Evolutionary conservation across 192 early-diverging fungal species (phyloP), one percentile per base, ranked within the genome.

Genomic region (Lobosporangium transversale): DNA sequence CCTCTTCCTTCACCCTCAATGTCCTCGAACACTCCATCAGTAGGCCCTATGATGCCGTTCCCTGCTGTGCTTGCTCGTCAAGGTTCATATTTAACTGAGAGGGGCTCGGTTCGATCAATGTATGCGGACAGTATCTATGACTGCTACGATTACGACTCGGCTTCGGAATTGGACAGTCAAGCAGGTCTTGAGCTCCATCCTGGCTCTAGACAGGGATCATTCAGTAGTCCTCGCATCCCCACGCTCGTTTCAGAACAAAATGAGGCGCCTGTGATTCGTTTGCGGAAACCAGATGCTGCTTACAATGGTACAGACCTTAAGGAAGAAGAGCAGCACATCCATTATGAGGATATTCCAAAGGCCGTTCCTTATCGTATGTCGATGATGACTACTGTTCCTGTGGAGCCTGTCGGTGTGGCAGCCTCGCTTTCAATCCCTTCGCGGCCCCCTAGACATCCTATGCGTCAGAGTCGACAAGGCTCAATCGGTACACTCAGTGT

Each of bases 121-220:
- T 76, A 76, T 43, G 53, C 73, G 1, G 73, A 76, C 24, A 76
- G 73, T 35, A 76, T 76, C 29, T 76, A 76, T n/a, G 73, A 76
- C 44, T 76, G 52, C 31, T 76, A 76, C 49, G 73, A 76, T 29
- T 76, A 76, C 20, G 73, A 76, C 53, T 76, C 73, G 26, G 48
- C 58, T 7, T 76, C 73, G 6, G 73, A 76, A 7, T 45, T 60
- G 20, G 73, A 65, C n/a, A 50, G 23, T 27, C 58, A 67, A 33
- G 44, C 23, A 40, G 58, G 23, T 32, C 44, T 27, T 11, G 43
- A 68, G 50, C 17, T 12, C 4, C 10, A 29, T 8, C 9, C 12
- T 0, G 18, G 53, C 18, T 59, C 33, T 8, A 53, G 57, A 32
- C 62, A 66, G 30, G 54, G 50, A 29, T 68, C 66, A 10, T 31